Conservation (phyloP, 2,329 filamentous ascomycete species). For the Phoma herbarum region DNA sequence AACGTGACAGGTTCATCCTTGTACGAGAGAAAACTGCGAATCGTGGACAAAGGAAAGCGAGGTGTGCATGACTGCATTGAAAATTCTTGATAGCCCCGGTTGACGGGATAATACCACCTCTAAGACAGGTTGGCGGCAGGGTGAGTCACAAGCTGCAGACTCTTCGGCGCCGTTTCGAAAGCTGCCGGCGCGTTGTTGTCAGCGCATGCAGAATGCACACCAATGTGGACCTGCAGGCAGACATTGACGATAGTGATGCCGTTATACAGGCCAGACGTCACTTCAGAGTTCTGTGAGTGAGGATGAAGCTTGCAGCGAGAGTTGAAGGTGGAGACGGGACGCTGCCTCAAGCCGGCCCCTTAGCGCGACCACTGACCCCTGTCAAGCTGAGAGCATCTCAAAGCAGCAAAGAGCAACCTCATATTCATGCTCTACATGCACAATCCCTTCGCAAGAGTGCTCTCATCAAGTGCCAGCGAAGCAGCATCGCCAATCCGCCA, state of each 20-base stretch:
- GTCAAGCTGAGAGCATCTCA: conserved; percentile 47
- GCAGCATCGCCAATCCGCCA: conserved; percentile 34
- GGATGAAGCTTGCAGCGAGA: conserved; percentile 19
- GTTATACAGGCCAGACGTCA: conserved; percentile 15
- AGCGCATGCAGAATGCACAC: conserved; percentile 38
- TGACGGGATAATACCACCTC: conserved; percentile 11
- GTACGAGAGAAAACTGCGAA: conserved; percentile 3
- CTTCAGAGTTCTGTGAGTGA: conserved; percentile 21
- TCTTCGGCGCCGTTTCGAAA: conserved; percentile 41
- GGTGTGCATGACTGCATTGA: conserved; percentile 20
- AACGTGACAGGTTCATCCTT: conserved; percentile 10
- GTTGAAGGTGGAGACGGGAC: conserved; percentile 16
- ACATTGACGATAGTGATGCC: conserved; percentile 31
- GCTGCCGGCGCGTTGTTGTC: conserved; percentile 34
- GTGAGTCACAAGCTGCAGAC: conserved; percentile 46
- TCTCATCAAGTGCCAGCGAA: conserved; percentile 30
- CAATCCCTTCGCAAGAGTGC: conserved; percentile 12
- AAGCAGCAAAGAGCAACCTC: conserved; percentile 26
- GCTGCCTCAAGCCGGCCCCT: conserved; percentile 35
- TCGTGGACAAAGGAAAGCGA: conserved; percentile 20
- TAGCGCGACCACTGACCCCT: conserved; percentile 32
- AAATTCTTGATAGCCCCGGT: conserved; percentile 22
- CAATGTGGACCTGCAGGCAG: conserved; percentile 38
- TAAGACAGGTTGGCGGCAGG: conserved; percentile 21
- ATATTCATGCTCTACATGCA: conserved; percentile 40